Percentiles rank a stretch among this genome's conserved stretches.
phyloP scores from a whole-genome alignment of 2,329 filamentous ascomycete genomes.

The Cladorrhinum sp. region DNA sequence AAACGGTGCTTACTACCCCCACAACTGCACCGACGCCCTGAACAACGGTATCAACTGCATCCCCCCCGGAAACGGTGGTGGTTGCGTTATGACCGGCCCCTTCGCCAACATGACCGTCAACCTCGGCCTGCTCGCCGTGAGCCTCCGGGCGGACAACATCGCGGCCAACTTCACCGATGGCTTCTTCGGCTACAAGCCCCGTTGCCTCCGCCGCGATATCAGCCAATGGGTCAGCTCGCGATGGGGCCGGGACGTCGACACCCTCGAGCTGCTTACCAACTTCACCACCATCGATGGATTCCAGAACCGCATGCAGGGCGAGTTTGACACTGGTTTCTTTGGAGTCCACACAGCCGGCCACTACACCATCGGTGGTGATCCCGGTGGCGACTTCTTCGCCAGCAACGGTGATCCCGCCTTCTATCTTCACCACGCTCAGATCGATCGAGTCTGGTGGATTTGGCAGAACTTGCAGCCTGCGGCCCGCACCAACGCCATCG shows the following conservation, averaged over 20 bases:
- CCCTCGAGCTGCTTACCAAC: conserved; percentile 18
- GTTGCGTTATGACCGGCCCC: conserved; percentile 52
- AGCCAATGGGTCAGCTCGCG: conserved; percentile 25
- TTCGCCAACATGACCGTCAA: conserved; percentile 42
- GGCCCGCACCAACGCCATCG: conserved; percentile 1
- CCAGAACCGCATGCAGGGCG: conserved; percentile 3
- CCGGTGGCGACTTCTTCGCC: conserved; percentile 23
- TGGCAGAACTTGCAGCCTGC: neutral
- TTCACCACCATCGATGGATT: conserved; percentile 9
- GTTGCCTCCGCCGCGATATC: conserved; percentile 34
- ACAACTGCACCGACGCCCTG: conserved; percentile 27
- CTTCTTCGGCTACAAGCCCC: conserved; percentile 34
- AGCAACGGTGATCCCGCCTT: conserved; percentile 22
- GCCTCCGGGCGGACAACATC: conserved; percentile 23
- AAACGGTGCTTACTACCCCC: conserved; percentile 38
- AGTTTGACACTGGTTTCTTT: neutral
- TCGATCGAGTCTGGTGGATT: conserved; percentile 26
- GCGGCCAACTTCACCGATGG: conserved; percentile 10
- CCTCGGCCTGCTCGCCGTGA: conserved; percentile 37
- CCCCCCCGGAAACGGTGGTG: conserved; percentile 52
- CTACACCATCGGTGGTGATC: conserved; percentile 24
- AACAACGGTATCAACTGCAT: conserved; percentile 29
- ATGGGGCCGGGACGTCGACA: conserved; percentile 22
- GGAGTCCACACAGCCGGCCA: conserved; percentile 19
- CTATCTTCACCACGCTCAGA: conserved; percentile 23